phyloP scores from a whole-genome alignment of 352 stramenopile genomes.

The Plasmopara viticola region DNA sequence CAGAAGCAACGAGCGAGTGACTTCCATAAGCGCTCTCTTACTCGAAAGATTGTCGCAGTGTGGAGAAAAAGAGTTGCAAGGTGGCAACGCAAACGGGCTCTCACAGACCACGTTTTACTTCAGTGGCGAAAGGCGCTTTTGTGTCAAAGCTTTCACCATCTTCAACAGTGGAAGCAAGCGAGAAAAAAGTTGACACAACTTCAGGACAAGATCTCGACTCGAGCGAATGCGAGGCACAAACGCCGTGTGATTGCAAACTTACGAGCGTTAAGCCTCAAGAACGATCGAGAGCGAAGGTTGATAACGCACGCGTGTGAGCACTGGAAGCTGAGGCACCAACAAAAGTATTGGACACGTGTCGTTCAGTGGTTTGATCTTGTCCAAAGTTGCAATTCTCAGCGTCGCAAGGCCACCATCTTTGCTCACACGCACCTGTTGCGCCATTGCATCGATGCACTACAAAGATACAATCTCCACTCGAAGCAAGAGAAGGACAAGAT shows the following conservation, averaged over 20 bases:
- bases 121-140: conserved; percentile 6
- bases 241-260: conserved; percentile 11
- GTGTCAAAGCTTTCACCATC: conserved; percentile 1
- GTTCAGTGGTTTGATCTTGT: conserved; percentile 14
- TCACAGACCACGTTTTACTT: conserved; percentile 8
- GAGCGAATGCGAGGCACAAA: conserved; percentile 8
- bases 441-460: conserved; percentile 8
- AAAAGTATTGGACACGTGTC: conserved; percentile 22
- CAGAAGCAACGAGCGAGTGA: conserved; percentile 22
- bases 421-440: conserved; percentile 10
- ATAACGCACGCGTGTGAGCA: conserved; percentile 6
- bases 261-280: conserved; percentile 1
- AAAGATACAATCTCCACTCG: conserved; percentile 3
- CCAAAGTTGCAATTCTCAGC: conserved; percentile 9
- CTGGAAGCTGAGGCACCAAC: conserved; percentile 13
- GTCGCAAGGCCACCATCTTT: conserved; percentile 7
- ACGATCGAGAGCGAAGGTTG: neutral
- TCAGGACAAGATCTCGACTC: conserved; percentile 3
- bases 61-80: conserved; percentile 22
- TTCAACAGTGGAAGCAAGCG: conserved; percentile 6
- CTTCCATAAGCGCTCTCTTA: conserved; percentile 36
- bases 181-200: conserved; percentile 2
- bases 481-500: conserved; percentile 16
- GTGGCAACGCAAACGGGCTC: conserved; percentile 17
- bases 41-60: conserved; percentile 25